These are phyloP conservation scores for Kodamaea sagamina DNA, from an alignment of 805 yeast species.

Conservation along the genomic window DNA sequence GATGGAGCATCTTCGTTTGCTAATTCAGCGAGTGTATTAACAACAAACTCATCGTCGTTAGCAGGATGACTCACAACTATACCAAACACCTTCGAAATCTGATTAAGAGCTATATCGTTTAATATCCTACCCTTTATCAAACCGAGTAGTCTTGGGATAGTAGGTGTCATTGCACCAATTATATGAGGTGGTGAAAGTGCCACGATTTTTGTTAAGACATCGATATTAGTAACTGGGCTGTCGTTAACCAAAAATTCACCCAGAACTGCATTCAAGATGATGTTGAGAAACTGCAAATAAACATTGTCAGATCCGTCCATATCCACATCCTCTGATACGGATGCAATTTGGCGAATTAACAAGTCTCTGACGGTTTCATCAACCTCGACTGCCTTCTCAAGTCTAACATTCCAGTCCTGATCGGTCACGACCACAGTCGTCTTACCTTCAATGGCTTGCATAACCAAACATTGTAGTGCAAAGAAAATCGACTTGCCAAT, in stretches of 20 bases:
- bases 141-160: conserved; percentile 24
- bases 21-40: conserved; percentile 15
- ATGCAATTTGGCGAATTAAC: conserved; percentile 24
- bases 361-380: conserved; percentile 52
- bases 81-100: conserved; percentile 50
- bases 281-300: conserved; percentile 30
- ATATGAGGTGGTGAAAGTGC: conserved; percentile 33
- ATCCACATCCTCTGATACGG: conserved; percentile 16
- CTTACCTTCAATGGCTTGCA: conserved; percentile 58
- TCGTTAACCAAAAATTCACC: conserved; percentile 17
- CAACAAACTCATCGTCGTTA: conserved; percentile 11
- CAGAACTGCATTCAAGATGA: conserved; percentile 38
- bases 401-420: conserved; percentile 69
- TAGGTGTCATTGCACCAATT: conserved; percentile 22
- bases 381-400: conserved; percentile 66
- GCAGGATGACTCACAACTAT: conserved; percentile 48
- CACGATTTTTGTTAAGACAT: conserved; percentile 34
- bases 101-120: conserved; percentile 24
- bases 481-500: conserved; percentile 52
- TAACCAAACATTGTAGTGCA: conserved; percentile 58
- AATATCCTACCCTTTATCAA: conserved; percentile 25
- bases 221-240: conserved; percentile 18
- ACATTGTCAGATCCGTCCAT: conserved; percentile 20
- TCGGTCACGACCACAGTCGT: conserved; percentile 63
- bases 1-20: conserved; percentile 14